A percentile compares a stretch with the other conserved stretches of the same genome.
Conservation (phyloP, 805 yeast species). For the Phaffomyces opuntiae region DNA sequence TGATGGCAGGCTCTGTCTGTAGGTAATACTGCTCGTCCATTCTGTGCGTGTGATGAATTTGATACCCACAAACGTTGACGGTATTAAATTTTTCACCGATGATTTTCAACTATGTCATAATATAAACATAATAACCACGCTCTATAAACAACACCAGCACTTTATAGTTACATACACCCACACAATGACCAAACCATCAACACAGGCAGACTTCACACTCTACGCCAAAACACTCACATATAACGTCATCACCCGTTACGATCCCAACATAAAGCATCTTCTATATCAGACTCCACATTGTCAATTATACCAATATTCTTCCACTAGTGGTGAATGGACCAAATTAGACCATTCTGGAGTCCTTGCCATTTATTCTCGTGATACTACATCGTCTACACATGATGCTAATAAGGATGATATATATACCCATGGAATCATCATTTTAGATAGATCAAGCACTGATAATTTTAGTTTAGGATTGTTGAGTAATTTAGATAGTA, state of each 20-base stretch:
- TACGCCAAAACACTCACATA: constrained; percentile 64
- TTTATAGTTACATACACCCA: too few species aligned
- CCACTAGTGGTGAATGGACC: constrained; percentile 55
- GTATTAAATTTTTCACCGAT: background rate
- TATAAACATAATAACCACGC: too few species aligned
- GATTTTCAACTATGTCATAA: background rate
- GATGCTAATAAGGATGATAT: constrained; percentile 22
- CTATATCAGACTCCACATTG: constrained; percentile 66
- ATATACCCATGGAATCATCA: constrained; percentile 61
- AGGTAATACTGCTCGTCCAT: constrained; percentile 18
- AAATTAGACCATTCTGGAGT: constrained; percentile 68
- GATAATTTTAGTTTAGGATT: constrained; percentile 69
- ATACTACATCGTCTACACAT: constrained; percentile 12
- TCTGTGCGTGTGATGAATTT: background rate
- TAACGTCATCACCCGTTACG: constrained; percentile 73
- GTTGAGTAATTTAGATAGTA: constrained; percentile 45
- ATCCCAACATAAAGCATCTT: constrained; percentile 61
- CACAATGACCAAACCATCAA: background rate
- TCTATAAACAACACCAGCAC: too few species aligned
- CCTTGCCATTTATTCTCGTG: constrained; percentile 55
- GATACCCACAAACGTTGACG: background rate
- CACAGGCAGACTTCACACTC: constrained; percentile 18
- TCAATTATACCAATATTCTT: constrained; percentile 54
- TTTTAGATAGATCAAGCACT: constrained; percentile 61
- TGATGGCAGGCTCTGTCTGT: constrained; percentile 16